A percentile compares a stretch with the other conserved stretches of the same genome.
Evolutionary conservation across 495 filamentous ascomycete species (phyloP).

Genomic region (Neurospora sp.): DNA sequence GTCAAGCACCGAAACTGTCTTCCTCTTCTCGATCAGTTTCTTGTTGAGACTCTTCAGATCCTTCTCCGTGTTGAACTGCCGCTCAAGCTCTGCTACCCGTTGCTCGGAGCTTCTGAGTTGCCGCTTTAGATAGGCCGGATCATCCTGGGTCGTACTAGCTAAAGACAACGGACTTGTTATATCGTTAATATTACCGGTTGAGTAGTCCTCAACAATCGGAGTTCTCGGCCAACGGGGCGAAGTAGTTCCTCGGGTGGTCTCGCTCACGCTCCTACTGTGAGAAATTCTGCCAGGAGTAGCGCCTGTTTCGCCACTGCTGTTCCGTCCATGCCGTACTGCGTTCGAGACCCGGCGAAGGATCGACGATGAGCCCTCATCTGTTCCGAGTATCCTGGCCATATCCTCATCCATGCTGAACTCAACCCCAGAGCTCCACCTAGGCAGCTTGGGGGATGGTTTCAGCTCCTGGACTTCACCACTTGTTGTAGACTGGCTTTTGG

Average conservation of each 20-base stretch:
- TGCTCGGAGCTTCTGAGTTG: slow-evolving; percentile 75
- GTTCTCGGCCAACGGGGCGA: slow-evolving; percentile 64
- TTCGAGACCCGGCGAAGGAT: slow-evolving; percentile 84
- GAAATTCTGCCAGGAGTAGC: slow-evolving; percentile 21
- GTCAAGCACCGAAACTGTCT: slow-evolving; percentile 91
- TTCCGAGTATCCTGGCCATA: slow-evolving; percentile 67
- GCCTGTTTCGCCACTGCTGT: slow-evolving; percentile 57
- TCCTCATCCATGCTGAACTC: slow-evolving; percentile 90
- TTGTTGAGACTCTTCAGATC: slow-evolving; percentile 78
- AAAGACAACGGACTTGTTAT: slow-evolving; percentile 63
- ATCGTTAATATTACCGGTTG: slow-evolving; percentile 40
- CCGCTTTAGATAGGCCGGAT: slow-evolving; percentile 59
- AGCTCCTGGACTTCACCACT: slow-evolving; percentile 35
- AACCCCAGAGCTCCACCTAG: slow-evolving; percentile 61
- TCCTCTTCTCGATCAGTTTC: slow-evolving; percentile 84
- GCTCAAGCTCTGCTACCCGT: slow-evolving; percentile 72
- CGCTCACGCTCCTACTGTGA: slow-evolving; percentile 46
- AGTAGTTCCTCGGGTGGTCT: slow-evolving; percentile 43
- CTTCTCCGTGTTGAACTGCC: slow-evolving; percentile 55
- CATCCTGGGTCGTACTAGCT: slow-evolving; percentile 50
- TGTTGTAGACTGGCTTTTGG: slow-evolving; percentile 49
- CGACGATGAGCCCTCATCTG: slow-evolving; percentile 58
- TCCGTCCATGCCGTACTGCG: slow-evolving; percentile 86
- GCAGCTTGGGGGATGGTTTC: slow-evolving; percentile 59
- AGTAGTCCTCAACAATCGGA: slow-evolving; percentile 55